Conservation (phyloP, 208 protist species). For the Leishmania lainsoni region DNA sequence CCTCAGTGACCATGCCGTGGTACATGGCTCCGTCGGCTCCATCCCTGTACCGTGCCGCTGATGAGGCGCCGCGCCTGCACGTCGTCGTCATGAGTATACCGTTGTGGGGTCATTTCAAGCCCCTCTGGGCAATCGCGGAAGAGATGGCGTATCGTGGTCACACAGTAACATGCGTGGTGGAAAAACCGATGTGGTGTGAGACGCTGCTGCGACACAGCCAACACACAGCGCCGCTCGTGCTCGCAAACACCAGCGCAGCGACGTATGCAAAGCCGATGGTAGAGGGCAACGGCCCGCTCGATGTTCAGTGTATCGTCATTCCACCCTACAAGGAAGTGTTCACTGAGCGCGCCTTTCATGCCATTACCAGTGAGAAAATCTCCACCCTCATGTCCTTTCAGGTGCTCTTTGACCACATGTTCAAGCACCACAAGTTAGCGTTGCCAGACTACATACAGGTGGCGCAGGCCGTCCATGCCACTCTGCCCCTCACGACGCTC, state of each 20-base stretch:
- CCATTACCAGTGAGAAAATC: constrained; percentile 13
- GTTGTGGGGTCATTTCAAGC: constrained; percentile 51
- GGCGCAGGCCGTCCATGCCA: constrained; percentile 23
- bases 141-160: constrained; percentile 53
- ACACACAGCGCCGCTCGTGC: constrained; percentile 9
- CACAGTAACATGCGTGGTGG: constrained; percentile 50
- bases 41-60: constrained; percentile 28
- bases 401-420: constrained; percentile 26
- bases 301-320: constrained; percentile 37
- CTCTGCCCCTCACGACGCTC: constrained; percentile 44
- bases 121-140: constrained; percentile 43
- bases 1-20: not conserved
- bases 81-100: constrained; percentile 54
- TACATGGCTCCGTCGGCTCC: constrained; percentile 13
- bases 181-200: constrained; percentile 49
- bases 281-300: constrained; percentile 5
- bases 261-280: not conserved
- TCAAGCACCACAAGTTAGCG: constrained; percentile 40
- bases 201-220: constrained; percentile 15
- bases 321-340: constrained; percentile 29
- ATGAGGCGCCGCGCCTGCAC: constrained; percentile 44
- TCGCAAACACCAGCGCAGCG: constrained; percentile 3
- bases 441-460: constrained; percentile 38
- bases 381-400: constrained; percentile 15
- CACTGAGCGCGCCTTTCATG: constrained; percentile 19